These are phyloP conservation scores for Leccinum rimulosum DNA, from an alignment of 768 basidiomycete genomes.

Conservation along the genomic window DNA sequence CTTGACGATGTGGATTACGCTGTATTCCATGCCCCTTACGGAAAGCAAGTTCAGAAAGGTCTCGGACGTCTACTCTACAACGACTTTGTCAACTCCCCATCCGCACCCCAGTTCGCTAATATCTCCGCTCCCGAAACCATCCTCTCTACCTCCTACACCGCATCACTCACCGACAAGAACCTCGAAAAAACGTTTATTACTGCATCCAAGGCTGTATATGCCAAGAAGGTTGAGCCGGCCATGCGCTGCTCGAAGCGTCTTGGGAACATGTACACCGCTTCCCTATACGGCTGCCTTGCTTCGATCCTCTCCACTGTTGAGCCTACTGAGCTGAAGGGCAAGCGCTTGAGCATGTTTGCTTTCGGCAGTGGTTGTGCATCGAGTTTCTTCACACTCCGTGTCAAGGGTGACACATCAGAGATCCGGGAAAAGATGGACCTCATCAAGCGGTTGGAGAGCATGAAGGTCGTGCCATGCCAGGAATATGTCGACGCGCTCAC, in stretches of 20 bases:
- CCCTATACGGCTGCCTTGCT: constrained; percentile 91
- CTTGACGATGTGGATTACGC: constrained; percentile 86
- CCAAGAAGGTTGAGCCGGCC: constrained; percentile 69
- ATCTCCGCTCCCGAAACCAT: constrained; percentile 71
- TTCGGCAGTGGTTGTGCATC: constrained; percentile 96
- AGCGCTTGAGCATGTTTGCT: constrained; percentile 92
- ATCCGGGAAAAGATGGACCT: constrained; percentile 84
- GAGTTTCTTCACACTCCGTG: constrained; percentile 83
- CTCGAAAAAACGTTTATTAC: constrained; percentile 92
- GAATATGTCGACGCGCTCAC: constrained; percentile 87
- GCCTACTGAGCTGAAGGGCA: constrained; percentile 68
- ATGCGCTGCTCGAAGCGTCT: constrained; percentile 89
- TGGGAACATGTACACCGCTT: constrained; percentile 99
- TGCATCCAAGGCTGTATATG: constrained; percentile 74
- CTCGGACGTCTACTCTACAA: constrained; percentile 90
- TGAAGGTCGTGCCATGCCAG: constrained; percentile 90
- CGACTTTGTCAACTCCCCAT: constrained; percentile 85
- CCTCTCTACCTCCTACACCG: constrained; percentile 62
- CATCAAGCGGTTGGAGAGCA: constrained; percentile 67
- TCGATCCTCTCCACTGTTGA: constrained; percentile 76
- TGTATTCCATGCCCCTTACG: constrained; percentile 97
- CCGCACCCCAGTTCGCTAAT: constrained; percentile 63
- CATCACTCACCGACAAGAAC: constrained; percentile 88
- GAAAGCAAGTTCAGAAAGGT: constrained; percentile 98
- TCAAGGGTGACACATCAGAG: constrained; percentile 84